Conservation (phyloP, 495 filamentous ascomycete genomes). For the Usnea hakonensis region DNA sequence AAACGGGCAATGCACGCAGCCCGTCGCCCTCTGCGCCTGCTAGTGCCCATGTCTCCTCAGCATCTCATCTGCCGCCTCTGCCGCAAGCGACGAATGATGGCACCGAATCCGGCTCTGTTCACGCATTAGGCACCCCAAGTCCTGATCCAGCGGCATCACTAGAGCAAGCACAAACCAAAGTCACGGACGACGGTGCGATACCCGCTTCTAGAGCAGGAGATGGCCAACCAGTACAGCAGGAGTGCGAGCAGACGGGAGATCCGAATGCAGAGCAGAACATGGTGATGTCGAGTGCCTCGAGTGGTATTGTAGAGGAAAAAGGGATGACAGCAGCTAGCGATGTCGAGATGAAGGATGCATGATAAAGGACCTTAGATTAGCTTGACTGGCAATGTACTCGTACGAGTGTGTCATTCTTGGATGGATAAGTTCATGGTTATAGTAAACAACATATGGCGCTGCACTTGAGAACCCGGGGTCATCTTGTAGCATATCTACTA, state of each 20-base stretch:
- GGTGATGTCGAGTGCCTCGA: not conserved
- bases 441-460: no score
- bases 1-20: not conserved
- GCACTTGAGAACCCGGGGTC: no score
- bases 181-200: not conserved
- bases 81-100: not conserved
- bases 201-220: not conserved
- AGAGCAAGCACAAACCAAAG: not conserved
- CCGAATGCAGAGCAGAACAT: not conserved
- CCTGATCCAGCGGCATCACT: not conserved
- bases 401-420: no score
- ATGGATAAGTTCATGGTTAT: no score
- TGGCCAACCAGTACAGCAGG: not conserved
- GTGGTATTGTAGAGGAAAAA: not conserved
- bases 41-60: not conserved
- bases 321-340: not conserved
- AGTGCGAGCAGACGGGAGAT: not conserved
- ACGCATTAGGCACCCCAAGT: not conserved
- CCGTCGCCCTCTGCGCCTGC: not conserved
- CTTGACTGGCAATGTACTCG: no score
- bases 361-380: no score
- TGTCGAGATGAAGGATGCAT: conserved; percentile 9
- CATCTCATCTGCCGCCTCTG: not conserved
- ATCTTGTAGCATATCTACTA: no score
- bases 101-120: not conserved